Evolutionary conservation across 2,329 filamentous ascomycete species (phyloP), one percentile per base, ranked within the genome.

Genomic region (Pyrenophora tritici-repentis): DNA sequence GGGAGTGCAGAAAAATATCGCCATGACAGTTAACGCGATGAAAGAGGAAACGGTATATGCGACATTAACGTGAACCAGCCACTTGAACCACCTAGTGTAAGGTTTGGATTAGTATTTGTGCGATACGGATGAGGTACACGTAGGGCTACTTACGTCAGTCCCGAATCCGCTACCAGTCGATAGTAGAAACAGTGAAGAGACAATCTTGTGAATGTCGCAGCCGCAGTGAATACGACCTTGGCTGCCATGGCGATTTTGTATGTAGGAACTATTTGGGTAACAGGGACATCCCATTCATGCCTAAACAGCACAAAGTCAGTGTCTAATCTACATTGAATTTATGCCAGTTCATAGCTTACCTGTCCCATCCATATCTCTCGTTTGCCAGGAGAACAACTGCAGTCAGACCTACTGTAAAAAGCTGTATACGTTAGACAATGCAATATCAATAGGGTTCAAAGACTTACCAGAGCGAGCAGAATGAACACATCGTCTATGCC

Each of bases 151-250:
- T 34, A 55, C 52, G 18, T 17, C 31, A 59, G 41, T 69, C 68
- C 70, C n/a, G 71, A 72, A 52, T 79, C 75, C 8, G 69, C 51
- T 6, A 78, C 66, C 8, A 79, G 63, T 10, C 78, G 72, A 44
- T 78, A 78, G 55, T 79, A 80, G 58, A 79, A 78, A 56, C 66
- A 74, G 29, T 78, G 72, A 7, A 79, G 63, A 0, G 75, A 78
- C 13, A 78, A 63, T 13, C 77, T 66, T 0, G 76, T 78, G 49
- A 77, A 78, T 0, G 73, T 75, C 1, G 76, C 67, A 2, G 76
- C 75, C 10, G 70, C 59, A 2, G 69, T 71, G 54, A 78, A 79
- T 4, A 75, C 59, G 6, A 76, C 43, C 55, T 79, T 79, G 3
- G 76, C 70, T 1, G 65, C 61, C 59, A 79, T 72, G 3, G 75